Conservation (phyloP, 1,284 basidiomycete genomes). For the Pseudomicrostroma phylloplanum region DNA sequence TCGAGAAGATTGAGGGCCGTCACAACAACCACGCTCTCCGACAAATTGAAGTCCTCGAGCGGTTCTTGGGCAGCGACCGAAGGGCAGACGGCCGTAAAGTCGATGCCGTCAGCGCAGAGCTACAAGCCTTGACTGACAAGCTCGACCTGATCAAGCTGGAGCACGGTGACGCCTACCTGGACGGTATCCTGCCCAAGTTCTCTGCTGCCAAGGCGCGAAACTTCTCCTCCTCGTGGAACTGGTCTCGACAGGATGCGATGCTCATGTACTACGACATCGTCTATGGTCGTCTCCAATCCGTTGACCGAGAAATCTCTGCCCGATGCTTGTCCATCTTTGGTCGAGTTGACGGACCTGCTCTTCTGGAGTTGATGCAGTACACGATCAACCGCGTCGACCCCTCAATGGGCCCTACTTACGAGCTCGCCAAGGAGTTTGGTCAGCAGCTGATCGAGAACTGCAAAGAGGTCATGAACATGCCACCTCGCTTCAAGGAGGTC, state of each 20-base stretch:
- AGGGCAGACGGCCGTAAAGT: constrained; percentile 82
- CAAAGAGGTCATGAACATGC: constrained; percentile 70
- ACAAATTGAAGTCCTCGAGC: constrained; percentile 90
- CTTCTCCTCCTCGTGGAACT: constrained; percentile 99
- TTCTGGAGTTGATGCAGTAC: constrained; percentile 80
- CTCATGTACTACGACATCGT: constrained; percentile 72
- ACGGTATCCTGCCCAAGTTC: constrained; percentile 89
- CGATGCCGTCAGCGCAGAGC: constrained; percentile 73
- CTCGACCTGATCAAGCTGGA: constrained; percentile 81
- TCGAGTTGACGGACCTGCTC: constrained; percentile 69
- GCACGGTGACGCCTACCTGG: constrained; percentile 85
- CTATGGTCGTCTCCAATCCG: constrained; percentile 82
- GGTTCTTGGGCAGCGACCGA: constrained; percentile 87
- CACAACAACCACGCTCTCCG: constrained; percentile 87
- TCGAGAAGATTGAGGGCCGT: constrained; percentile 88
- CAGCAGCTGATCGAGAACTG: constrained; percentile 94
- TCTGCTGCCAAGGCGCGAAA: constrained; percentile 90
- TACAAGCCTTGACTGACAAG: constrained; percentile 69
- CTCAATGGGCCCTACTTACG: constrained; percentile 74
- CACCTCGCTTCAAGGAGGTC: constrained; percentile 75
- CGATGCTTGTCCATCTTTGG: constrained; percentile 96
- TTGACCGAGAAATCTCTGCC: constrained; percentile 59
- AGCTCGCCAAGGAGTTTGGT: constrained; percentile 90
- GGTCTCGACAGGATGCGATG: constrained; percentile 91
- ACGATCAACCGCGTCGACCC: constrained; percentile 79